phyloP scores from a whole-genome alignment of 163 green algal species.

The Chloromonas sp. region DNA sequence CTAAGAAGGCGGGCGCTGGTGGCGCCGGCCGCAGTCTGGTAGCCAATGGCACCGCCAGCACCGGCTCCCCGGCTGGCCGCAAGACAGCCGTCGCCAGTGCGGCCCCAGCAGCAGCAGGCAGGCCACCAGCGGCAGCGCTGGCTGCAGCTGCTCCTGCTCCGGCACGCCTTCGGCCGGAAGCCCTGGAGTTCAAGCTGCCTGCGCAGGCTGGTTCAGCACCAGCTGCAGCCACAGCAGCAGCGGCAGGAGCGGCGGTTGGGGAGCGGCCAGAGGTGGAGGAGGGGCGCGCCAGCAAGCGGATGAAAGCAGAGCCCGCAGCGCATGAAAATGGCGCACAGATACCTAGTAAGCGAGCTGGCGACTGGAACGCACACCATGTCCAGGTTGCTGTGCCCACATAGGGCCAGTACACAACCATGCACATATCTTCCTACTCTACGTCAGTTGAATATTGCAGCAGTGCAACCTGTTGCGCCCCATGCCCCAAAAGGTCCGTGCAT shows the following conservation, averaged over 20 bases:
- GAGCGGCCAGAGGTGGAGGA: not conserved
- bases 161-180: not conserved
- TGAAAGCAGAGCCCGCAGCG: not conserved
- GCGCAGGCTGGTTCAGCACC: not conserved
- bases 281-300: not conserved
- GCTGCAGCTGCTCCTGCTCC: too few species aligned
- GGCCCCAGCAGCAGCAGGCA: too few species aligned
- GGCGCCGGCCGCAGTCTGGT: not conserved
- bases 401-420: too few species aligned
- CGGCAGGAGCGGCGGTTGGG: not conserved
- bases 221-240: not conserved
- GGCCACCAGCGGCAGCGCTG: too few species aligned
- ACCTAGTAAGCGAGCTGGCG: not conserved
- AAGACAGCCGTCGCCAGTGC: not conserved
- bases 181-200: not conserved
- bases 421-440: too few species aligned
- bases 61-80: too few species aligned
- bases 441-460: too few species aligned
- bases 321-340: not conserved
- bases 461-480: too few species aligned
- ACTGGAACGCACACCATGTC: not conserved
- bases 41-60: not conserved
- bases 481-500: too few species aligned
- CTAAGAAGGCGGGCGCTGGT: not conserved
- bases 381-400: too few species aligned